Evolutionary conservation across 2,329 filamentous ascomycete genomes (phyloP).

Genomic region (Aspergillus tanneri): DNA sequence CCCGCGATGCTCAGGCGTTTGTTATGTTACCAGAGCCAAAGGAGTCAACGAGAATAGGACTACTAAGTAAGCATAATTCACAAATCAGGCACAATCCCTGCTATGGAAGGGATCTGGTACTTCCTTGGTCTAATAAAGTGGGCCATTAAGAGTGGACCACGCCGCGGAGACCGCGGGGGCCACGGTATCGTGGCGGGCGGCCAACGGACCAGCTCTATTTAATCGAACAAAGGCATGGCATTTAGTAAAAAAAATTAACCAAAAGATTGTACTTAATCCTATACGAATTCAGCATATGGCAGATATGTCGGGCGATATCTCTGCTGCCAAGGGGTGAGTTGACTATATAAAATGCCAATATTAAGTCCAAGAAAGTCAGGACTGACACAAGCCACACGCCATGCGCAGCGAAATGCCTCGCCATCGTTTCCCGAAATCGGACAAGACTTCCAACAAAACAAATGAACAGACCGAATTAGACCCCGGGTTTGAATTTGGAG

Average conservation of each 20-base stretch:
- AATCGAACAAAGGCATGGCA: not conserved
- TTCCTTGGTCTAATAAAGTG: too few species aligned
- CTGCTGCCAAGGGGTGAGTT: too few species aligned
- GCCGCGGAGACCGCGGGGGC: slow-evolving; percentile 2
- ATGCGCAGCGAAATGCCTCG: not conserved
- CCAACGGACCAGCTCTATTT: not conserved
- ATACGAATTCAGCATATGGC: too few species aligned
- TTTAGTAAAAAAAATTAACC: not conserved
- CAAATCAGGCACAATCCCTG: too few species aligned
- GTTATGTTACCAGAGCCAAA: too few species aligned
- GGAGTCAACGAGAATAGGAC: too few species aligned
- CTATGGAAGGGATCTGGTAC: too few species aligned
- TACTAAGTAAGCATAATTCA: too few species aligned
- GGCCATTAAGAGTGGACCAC: too few species aligned
- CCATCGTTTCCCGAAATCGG: not conserved
- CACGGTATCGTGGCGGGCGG: not conserved
- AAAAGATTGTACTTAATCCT: too few species aligned
- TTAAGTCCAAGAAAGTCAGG: not conserved
- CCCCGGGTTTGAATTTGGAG: slow-evolving; percentile 71
- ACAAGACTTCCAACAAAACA: not conserved
- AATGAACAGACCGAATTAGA: not conserved
- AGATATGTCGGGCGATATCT: too few species aligned
- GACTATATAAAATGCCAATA: not conserved
- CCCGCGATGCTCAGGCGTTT: too few species aligned
- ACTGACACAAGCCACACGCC: not conserved